Evolutionary conservation across 2,329 filamentous ascomycete species (phyloP), one percentile per base, ranked within the genome.

Genomic region (Nemania diffusa): DNA sequence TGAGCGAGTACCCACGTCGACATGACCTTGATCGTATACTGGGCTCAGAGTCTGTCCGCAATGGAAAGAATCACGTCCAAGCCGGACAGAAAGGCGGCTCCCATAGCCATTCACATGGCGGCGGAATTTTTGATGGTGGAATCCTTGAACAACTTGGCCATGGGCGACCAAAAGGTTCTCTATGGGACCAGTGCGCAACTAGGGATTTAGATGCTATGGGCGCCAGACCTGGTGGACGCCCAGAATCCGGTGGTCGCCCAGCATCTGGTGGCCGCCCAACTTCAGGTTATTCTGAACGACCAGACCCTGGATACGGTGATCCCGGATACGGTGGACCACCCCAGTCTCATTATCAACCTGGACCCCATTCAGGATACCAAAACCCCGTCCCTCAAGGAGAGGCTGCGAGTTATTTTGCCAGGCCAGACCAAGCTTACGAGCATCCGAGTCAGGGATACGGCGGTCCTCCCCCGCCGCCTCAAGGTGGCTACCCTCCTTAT

Each of bases 1-100:
- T 88, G 0, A 86, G 92, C 57, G 87, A 90, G 72, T 86, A 90
- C 64, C 84, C 89, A 2, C 89, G 91, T 69, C 88, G 89, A 50
- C 82, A 88, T 59, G 85, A 89, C 58, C 83, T 98, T 20, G 90
- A 97, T 76, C 82, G 88, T 60, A 76, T 96, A n/a, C 86, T 99
- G 9, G 91, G 88, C 55, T 93, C 94, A 0, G 90, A 97, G 61
- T 93, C 92, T 6, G 96, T 99, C 66, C 91, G 89, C 75, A 84
- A 85, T 8, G 94, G 95, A 51, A 91, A 90, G 78, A 99, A 98
- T 78, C 93, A 97, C 77, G 81, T 87, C 22, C 79, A 87, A 20
- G 67, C 74, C 4, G 73, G 74, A 5, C 71, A 78, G 40, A 77
- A 74, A 15, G 82, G 84, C n/a, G 64, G 64, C 3, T 32, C 58